These are phyloP conservation scores for Pseudogymnoascus sp. DNA, from an alignment of 2,329 filamentous ascomycete species.

Conservation along the genomic window DNA sequence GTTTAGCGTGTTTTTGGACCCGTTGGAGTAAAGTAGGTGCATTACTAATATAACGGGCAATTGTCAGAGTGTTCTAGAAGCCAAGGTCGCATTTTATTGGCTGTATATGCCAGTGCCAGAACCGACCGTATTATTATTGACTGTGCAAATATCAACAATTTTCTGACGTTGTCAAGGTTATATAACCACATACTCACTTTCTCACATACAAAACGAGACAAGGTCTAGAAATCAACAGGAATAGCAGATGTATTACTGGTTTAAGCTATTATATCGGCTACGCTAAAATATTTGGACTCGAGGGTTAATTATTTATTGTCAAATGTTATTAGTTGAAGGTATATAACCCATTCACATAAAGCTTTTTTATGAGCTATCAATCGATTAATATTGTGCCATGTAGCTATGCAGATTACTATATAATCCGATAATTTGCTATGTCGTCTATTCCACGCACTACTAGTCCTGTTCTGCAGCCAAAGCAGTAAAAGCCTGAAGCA, in stretches of 20 bases:
- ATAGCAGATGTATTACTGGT: too few relatives aligned
- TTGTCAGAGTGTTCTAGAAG: not conserved
- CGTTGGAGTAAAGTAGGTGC: not conserved
- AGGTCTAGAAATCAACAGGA: not conserved
- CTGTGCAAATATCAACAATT: not conserved
- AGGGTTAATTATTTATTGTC: not conserved
- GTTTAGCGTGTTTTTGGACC: not conserved
- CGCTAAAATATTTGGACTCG: not conserved
- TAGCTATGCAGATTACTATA: not conserved
- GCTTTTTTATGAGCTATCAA: not conserved
- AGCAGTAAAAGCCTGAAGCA: conserved; percentile 56
- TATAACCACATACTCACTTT: not conserved
- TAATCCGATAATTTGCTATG: not conserved
- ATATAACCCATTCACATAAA: not conserved
- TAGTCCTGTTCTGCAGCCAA: conserved; percentile 14
- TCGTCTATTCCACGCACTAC: not conserved
- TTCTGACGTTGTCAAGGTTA: not conserved
- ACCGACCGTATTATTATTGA: not conserved
- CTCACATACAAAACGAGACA: not conserved
- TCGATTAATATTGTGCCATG: not conserved
- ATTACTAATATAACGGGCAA: conserved; percentile 4
- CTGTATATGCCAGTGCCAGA: not conserved
- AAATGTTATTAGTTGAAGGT: not conserved
- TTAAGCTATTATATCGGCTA: not conserved
- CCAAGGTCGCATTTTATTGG: not conserved